Base-by-base conservation (phyloP, 495 filamentous ascomycete genomes). In the Polyplosphaeria fusca region DNA sequence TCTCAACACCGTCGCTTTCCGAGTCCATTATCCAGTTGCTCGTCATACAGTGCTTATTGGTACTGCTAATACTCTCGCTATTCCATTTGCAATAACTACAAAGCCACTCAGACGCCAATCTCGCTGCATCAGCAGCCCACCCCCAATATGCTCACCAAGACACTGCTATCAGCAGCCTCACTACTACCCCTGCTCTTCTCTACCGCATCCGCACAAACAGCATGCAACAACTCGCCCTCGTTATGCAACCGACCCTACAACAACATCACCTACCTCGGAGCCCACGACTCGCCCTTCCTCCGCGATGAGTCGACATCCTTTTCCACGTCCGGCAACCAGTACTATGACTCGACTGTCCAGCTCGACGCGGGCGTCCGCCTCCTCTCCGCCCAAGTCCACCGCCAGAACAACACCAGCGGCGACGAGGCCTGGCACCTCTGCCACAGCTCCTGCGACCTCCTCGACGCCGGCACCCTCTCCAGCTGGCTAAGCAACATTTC, bases 261-360 rank as follows among this genome's bases (percentile, higher is more conserved):
- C 56, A 79, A 82, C 49, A 80, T 86, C 54, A 84, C 82, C 30
- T 77, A 83, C 65, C 73, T 86, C 4, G 82, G 82, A 13, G 81
- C 86, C 39, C 86, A 86, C 65, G 76, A 86, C 66, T 79, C 76
- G 55, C 77, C 82, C 4, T 86, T 85, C 60, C 48, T 85, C 24
- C 71, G 76, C 20, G 79, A 81, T 55, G 65, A 68, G 1, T 72
- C 71, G 0, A 80, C 76, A 20, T 43, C 26, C 48, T 71, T 62
- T 58, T 57, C 58, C 30, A 51, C 56, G 12, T 59, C 67, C 4
- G 71, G 68, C 28, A 74, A 74, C 63, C 71, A 74, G 40, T 70
- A 61, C 60, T 70, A 63, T 60, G 61, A 70, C 58, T 64, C 48
- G 7, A 69, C 68, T 23, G 52, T 52, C 1, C 71, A 74, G 64